Conservation (phyloP, 192 early-diverging fungal genomes). For the Martensiomyces pterosporus region DNA sequence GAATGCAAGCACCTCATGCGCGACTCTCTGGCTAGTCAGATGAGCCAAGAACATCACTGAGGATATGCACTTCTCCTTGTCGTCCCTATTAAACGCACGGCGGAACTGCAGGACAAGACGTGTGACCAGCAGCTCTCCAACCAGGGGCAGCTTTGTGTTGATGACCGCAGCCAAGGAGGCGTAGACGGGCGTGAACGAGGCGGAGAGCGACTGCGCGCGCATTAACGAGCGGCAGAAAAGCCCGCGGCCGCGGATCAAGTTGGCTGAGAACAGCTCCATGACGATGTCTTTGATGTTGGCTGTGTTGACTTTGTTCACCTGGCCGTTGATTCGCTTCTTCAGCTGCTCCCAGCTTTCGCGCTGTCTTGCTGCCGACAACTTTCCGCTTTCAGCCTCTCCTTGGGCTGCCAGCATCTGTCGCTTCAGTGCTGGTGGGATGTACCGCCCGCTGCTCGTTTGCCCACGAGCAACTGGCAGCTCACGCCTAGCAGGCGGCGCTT, state of each 20-base stretch:
- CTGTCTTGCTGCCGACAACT: slow-evolving; percentile 47
- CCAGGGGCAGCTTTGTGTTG: slow-evolving; percentile 89
- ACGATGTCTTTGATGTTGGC: slow-evolving; percentile 88
- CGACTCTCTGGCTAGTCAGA: slow-evolving; percentile 85
- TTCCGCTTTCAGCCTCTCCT: slow-evolving; percentile 15
- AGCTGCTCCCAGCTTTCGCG: slow-evolving; percentile 91
- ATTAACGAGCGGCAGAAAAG: slow-evolving; percentile 79
- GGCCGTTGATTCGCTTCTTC: slow-evolving; percentile 92
- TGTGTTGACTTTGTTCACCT: slow-evolving; percentile 92
- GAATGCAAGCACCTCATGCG: slow-evolving; percentile 83
- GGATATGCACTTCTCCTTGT: slow-evolving; percentile 83
- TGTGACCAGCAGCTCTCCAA: slow-evolving; percentile 83
- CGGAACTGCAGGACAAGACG: slow-evolving; percentile 87
- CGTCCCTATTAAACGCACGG: slow-evolving; percentile 84
- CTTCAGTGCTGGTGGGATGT: slow-evolving; percentile 81
- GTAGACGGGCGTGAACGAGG: slow-evolving; percentile 89
- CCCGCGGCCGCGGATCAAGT: slow-evolving; percentile 89
- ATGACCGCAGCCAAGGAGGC: slow-evolving; percentile 82
- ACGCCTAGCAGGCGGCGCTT: too few relatives aligned
- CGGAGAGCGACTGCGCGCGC: slow-evolving; percentile 83
- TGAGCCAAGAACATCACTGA: slow-evolving; percentile 85
- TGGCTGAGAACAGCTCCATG: slow-evolving; percentile 84
- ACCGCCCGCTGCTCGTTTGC: slow-evolving; percentile 39
- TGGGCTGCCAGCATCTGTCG: slow-evolving; percentile 59
- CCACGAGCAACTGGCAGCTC: too few relatives aligned